phyloP scores from a whole-genome alignment of 352 stramenopile species.

The Hyaloperonospora arabidopsidis region DNA sequence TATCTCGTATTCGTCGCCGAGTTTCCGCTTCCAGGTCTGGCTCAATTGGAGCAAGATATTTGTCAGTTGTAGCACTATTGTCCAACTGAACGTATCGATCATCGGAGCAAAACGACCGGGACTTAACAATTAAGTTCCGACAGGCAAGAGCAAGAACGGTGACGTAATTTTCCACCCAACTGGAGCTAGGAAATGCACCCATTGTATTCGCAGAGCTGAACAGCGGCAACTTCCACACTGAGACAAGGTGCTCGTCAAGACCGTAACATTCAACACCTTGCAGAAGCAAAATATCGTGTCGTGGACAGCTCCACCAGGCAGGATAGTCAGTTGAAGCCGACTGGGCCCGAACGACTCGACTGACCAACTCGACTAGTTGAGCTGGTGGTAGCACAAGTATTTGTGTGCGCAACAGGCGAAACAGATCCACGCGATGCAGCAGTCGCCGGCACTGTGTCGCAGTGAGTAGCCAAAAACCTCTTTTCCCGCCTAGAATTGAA shows the following conservation, averaged over 20 bases:
- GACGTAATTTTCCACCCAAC: constrained; percentile 79
- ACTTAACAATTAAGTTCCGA: constrained; percentile 29
- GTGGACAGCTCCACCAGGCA: constrained; percentile 65
- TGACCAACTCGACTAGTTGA: constrained; percentile 55
- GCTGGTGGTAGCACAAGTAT: constrained; percentile 57
- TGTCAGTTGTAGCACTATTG: constrained; percentile 5
- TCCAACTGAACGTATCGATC: constrained; percentile 13
- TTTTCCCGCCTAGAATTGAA: constrained; percentile 60
- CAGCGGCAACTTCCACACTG: constrained; percentile 62
- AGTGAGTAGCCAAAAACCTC: constrained; percentile 56
- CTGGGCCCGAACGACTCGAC: constrained; percentile 37
- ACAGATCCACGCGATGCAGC: constrained; percentile 74
- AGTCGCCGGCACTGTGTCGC: constrained; percentile 50
- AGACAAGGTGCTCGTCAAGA: constrained; percentile 54
- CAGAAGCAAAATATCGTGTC: constrained; percentile 72
- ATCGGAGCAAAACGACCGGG: constrained; percentile 8
- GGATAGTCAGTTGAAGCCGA: constrained; percentile 35
- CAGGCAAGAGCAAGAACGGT: constrained; percentile 32
- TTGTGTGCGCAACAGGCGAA: constrained; percentile 59
- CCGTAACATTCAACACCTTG: constrained; percentile 80
- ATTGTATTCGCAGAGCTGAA: constrained; percentile 42
- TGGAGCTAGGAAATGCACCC: constrained; percentile 40
- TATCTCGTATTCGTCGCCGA: constrained; percentile 48
- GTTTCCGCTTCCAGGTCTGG: constrained; percentile 22
- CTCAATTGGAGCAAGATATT: constrained; percentile 1